A percentile compares a stretch with the other conserved stretches of the same genome.
These are phyloP conservation scores for Salix caprea DNA, from an alignment of 345 rosid genomes.

Conservation along the genomic window DNA sequence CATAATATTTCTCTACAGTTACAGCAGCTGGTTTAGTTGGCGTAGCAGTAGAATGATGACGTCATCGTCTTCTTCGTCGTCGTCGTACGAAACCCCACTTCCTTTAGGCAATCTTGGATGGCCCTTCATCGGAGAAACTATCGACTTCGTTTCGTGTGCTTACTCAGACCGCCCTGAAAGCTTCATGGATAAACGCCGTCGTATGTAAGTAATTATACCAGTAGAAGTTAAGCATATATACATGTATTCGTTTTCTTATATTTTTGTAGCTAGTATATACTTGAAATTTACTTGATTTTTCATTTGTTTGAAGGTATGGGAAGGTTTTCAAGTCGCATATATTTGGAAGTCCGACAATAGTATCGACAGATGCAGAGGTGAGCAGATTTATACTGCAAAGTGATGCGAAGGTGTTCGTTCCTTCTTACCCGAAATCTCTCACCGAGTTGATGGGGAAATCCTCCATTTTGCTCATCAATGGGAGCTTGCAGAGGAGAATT, in stretches of 20 bases:
- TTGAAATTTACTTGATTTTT: not conserved
- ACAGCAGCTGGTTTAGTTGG: constrained; percentile 15
- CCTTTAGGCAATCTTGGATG: constrained; percentile 80
- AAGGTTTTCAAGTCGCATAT: constrained; percentile 96
- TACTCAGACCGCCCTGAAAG: constrained; percentile 82
- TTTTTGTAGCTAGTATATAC: not conserved
- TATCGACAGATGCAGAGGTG: constrained; percentile 92
- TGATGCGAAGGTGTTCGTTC: constrained; percentile 73
- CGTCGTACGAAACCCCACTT: constrained; percentile 24
- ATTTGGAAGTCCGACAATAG: constrained; percentile 76
- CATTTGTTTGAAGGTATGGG: constrained; percentile 53
- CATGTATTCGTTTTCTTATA: not conserved
- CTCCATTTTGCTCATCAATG: constrained; percentile 80
- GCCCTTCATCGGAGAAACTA: constrained; percentile 88
- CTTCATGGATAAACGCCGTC: constrained; percentile 84
- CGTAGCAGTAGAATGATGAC: not conserved
- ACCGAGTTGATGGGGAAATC: constrained; percentile 94
- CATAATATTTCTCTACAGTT: constrained; percentile 29
- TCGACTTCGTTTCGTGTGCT: constrained; percentile 78
- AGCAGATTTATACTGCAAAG: constrained; percentile 78
- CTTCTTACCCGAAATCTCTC: constrained; percentile 88
- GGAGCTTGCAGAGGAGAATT: constrained; percentile 79
- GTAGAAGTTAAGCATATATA: not conserved
- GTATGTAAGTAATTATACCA: constrained; percentile 32
- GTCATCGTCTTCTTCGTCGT: not conserved